These are phyloP conservation scores for Zoysia pacifica DNA, from an alignment of 176 grass and related monocot genomes.

Conservation along the genomic window DNA sequence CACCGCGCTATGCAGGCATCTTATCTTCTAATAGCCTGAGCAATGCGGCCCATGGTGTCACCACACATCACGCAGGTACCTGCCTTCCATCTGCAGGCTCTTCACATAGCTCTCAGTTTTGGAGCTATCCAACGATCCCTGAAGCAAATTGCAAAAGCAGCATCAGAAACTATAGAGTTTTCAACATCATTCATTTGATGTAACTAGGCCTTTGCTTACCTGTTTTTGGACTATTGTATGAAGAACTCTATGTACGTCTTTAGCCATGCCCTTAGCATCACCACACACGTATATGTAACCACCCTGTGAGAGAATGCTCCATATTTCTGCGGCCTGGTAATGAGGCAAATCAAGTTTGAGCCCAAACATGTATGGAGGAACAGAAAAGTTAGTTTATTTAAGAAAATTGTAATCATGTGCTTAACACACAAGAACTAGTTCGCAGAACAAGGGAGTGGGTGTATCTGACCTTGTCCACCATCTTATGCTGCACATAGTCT, in stretches of 20 bases:
- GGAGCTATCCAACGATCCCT: constrained; percentile 83
- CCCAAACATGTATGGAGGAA: background rate
- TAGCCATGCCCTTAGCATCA: constrained; percentile 96
- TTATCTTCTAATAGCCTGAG: constrained; percentile 31
- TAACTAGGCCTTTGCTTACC: constrained; percentile 26
- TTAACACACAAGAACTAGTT: background rate
- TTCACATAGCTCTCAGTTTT: constrained; percentile 87
- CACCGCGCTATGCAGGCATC: background rate
- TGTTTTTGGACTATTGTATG: constrained; percentile 91
- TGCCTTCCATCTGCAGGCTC: constrained; percentile 88
- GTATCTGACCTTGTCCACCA: constrained; percentile 70
- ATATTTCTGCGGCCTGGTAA: constrained; percentile 73
- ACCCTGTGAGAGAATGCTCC: constrained; percentile 66
- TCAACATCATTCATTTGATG: background rate
- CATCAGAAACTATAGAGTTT: background rate
- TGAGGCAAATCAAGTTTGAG: constrained; percentile 21
- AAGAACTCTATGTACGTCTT: constrained; percentile 83
- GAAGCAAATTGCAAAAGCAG: constrained; percentile 13
- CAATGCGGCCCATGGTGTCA: constrained; percentile 42
- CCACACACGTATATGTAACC: constrained; percentile 95
- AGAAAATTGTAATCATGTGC: background rate
- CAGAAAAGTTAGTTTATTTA: background rate
- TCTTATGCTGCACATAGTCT: constrained; percentile 99
- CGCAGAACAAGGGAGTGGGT: background rate
- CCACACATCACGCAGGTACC: constrained; percentile 90